Evolutionary conservation across 371 early-diverging fungal species (phyloP).

Genomic region (Coemansia sp.): DNA sequence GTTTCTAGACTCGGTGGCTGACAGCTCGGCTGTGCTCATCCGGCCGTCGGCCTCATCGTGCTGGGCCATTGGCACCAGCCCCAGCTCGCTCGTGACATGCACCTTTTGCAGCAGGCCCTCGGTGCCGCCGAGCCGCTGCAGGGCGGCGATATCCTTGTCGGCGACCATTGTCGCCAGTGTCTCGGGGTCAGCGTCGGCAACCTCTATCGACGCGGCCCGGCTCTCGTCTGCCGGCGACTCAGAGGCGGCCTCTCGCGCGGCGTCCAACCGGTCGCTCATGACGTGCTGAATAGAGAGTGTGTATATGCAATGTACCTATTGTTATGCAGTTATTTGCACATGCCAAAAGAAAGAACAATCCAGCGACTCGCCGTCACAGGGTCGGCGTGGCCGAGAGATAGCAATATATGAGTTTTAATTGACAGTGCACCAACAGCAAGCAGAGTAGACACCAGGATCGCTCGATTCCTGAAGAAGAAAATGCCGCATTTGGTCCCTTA

Average conservation of each 20-base stretch:
- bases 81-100: conserved; percentile 18
- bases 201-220: conserved; percentile 7
- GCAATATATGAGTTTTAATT: no score
- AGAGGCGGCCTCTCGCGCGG: neutral
- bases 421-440: no score
- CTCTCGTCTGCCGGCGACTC: conserved; percentile 3
- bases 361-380: no score
- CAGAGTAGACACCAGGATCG: no score
- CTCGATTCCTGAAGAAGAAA: no score
- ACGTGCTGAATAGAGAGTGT: no score
- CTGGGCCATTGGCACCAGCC: conserved; percentile 15
- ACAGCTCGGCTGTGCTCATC: neutral
- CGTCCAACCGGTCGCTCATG: neutral
- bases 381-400: no score
- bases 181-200: conserved; percentile 18
- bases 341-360: no score
- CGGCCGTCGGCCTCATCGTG: neutral
- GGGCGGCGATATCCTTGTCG: conserved; percentile 30
- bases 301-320: no score
- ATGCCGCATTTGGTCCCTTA: no score
- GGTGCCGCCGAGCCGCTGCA: conserved; percentile 41
- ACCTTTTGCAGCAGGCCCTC: conserved; percentile 20
- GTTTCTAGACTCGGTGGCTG: conserved; percentile 3
- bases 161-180: conserved; percentile 30
- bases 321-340: no score